Base-by-base conservation (phyloP, 441 rosid species). In the Mallotus repandus region DNA sequence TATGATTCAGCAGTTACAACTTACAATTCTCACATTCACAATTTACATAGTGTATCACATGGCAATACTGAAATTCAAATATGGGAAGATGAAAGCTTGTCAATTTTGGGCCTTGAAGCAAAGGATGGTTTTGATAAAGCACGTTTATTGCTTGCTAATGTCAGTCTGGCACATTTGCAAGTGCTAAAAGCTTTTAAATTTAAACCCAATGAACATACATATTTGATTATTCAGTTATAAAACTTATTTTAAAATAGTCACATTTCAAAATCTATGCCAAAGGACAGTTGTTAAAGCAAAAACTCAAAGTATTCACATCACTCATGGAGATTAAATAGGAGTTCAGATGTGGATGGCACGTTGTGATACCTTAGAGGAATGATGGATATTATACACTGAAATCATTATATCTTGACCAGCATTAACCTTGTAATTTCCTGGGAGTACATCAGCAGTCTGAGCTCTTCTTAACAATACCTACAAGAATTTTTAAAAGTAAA, bases 391-490 rank as follows among this genome's bases (percentile, higher is more conserved):
- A 74, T 92, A 94, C 69, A 92, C 99, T 0, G 99, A 92, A 65
- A 94, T 92, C 97, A 94, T 92, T 75, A 94, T 86, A 77, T 91
- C 99, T 89, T 94, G 97, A 75, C 97, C 97, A 46, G 92, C 67
- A 74, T 88, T 85, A 65, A 92, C 93, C 85, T 89, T 92, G 82
- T 88, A 94, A 79, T 86, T 76, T 78, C 99, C 99, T 12, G 99
- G 97, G 81, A 94, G 96, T 57, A 86, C 77, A 73, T 94, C 97
- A 21, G 89, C 86, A 69, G 86, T 85, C 78, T 84, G 86, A 82
- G 99, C 97, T 86, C 97, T 88, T 85, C 99, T 86, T 72, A 94
- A 82, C 84, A 94, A 84, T 62, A 94, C 94, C 97, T 92, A 80
- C 11, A 56, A 56, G 69, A 64, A 62, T 19, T 72, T 55, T 29